Base-by-base conservation (phyloP, 306 rosid species). In the Oemleria cerasiformis region DNA sequence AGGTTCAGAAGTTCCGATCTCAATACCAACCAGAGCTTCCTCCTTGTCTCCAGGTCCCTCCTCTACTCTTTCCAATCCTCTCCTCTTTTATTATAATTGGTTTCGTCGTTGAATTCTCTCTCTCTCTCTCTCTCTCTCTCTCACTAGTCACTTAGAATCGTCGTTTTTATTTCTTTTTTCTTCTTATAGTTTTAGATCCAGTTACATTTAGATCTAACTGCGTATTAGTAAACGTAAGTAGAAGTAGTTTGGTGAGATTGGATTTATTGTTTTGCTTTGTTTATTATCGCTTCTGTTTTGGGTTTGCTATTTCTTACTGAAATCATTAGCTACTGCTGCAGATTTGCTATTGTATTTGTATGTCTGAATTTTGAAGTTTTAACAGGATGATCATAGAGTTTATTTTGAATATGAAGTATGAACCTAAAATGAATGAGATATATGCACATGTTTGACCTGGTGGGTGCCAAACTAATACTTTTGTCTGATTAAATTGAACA, bases 1-100 rank as follows among this genome's bases (percentile, higher is more conserved):
- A 81, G 81, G 92, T 92, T 53, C 96, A 92, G 76, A 80, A 85
- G 51, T 60, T 79, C 73, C 84, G 96, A 61, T 90, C 98, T 68
- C 83, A 77, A 43, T 90, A 92, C 85, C 86, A 88, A 34, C 98
- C 97, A 0, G 81, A 76, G 9, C 86, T 92, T 11, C 98, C 98
- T 83, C 98, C 98, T 80, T 92, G 93, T 40, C 93, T 88, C 15
- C 80, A 88, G 92, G 92, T 88, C 54, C 60, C 2, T 16, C 38
- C 41, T 50, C 41, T 10, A 7, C 63, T 7, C 23, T 11, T 25
- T 5, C 25, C 20, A 7, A 14, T 25, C 19, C 34, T 13, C 53
- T 13, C 3, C 55, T 39, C 8, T 15, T 15, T 17, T 40, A 10
- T 43, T 0, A 0, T 48, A 12, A 21, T 17, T 45, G 16, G 49